A percentile compares a stretch with the other conserved stretches of the same genome.
phyloP scores from a whole-genome alignment of 352 stramenopile genomes.

The Globisporangium echinulatum region DNA sequence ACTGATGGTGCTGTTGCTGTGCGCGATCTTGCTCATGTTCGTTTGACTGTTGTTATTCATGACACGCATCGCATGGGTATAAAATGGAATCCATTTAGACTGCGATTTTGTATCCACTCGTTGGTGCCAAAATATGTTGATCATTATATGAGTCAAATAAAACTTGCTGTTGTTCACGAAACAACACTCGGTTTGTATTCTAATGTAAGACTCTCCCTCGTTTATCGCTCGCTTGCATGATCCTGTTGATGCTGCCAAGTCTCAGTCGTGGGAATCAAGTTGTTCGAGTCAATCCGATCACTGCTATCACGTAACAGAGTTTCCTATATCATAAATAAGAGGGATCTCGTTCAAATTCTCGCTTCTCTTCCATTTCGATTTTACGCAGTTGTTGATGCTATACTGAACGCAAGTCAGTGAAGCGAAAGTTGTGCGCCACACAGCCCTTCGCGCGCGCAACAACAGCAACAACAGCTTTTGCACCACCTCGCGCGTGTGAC shows the following conservation, averaged over 20 bases:
- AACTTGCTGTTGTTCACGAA: too few species aligned
- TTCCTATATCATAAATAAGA: neutral
- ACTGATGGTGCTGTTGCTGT: neutral
- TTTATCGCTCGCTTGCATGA: too few species aligned
- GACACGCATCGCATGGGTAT: neutral
- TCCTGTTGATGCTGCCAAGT: too few species aligned
- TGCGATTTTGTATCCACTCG: too few species aligned
- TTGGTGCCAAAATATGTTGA: too few species aligned
- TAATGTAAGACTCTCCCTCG: too few species aligned
- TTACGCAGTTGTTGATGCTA: neutral
- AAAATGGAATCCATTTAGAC: too few species aligned
- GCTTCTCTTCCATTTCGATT: too few species aligned
- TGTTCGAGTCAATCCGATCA: neutral
- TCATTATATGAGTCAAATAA: too few species aligned
- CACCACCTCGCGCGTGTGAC: conserved; percentile 20
- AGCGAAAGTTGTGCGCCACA: neutral
- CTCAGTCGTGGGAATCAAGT: too few species aligned
- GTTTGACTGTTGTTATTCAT: neutral
- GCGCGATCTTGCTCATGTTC: neutral
- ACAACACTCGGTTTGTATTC: too few species aligned
- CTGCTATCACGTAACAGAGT: neutral
- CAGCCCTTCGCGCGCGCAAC: neutral
- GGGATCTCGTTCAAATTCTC: neutral
- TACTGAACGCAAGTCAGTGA: neutral
- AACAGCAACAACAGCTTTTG: neutral